Conservation (phyloP, 495 filamentous ascomycete genomes). For the Penicillium robsamsonii region DNA sequence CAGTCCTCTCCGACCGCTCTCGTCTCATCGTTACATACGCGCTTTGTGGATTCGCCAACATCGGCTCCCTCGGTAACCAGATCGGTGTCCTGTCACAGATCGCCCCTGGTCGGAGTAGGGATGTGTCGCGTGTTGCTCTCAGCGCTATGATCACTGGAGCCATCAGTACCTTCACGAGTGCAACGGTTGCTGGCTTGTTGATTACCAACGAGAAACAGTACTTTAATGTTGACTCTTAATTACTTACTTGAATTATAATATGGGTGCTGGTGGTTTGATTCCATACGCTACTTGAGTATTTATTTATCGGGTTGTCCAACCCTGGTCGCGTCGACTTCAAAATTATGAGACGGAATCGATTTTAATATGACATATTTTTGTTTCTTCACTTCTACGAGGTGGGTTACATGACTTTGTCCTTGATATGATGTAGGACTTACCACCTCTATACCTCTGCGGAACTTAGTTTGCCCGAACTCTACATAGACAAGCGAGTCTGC, state of each 20-base stretch:
- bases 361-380: neutral
- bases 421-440: neutral
- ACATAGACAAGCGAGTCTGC: neutral
- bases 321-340: neutral
- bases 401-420: neutral
- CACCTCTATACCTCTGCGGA: neutral
- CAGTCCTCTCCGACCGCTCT: conserved; percentile 62
- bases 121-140: conserved; percentile 72
- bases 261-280: neutral
- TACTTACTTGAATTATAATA: neutral
- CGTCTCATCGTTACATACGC: conserved; percentile 70
- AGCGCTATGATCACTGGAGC: conserved; percentile 77
- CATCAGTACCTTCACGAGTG: conserved; percentile 75
- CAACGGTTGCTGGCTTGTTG: conserved; percentile 74
- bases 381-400: neutral
- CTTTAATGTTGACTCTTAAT: conserved; percentile 6
- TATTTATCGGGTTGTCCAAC: neutral
- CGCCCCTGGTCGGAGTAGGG: conserved; percentile 66
- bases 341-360: neutral
- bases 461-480: neutral
- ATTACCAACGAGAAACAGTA: conserved; percentile 55
- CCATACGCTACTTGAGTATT: neutral
- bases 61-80: conserved; percentile 79
- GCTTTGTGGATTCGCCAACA: conserved; percentile 77
- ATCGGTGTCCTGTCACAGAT: conserved; percentile 83